Evolutionary conservation across 2,329 filamentous ascomycete species (phyloP).

Genomic region (Aspergillus oerlinghausenensis): DNA sequence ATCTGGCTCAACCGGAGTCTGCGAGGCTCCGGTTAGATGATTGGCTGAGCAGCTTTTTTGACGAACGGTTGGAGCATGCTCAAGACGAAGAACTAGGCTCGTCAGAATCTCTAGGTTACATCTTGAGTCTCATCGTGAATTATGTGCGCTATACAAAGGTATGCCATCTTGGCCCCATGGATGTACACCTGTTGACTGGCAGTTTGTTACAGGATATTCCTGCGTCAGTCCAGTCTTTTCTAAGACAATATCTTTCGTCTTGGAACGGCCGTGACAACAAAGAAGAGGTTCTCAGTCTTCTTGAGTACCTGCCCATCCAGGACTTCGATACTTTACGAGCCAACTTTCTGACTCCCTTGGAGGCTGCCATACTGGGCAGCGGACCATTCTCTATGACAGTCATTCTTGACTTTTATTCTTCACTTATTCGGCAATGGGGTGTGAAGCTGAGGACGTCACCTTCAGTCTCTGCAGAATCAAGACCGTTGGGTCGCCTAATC

Average conservation of each 20-base stretch:
- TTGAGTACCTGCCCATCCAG: conserved; percentile 30
- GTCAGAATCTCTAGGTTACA: conserved; percentile 31
- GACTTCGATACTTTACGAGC: conserved; percentile 31
- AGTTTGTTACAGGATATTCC: conserved; percentile 27
- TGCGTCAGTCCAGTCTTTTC: conserved; percentile 27
- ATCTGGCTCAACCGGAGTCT: conserved; percentile 58
- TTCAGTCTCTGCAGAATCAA: conserved; percentile 23
- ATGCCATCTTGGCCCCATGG: background rate
- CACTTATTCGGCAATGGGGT: conserved; percentile 56
- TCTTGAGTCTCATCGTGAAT: conserved; percentile 28
- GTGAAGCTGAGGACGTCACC: conserved; percentile 28
- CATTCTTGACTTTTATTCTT: conserved; percentile 64
- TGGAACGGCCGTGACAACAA: conserved; percentile 61
- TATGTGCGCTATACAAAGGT: conserved; percentile 39
- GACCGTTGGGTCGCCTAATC: conserved; percentile 40
- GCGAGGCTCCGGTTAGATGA: conserved; percentile 37
- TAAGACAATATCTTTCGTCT: conserved; percentile 49
- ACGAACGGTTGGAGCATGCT: conserved; percentile 32
- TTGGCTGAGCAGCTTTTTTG: conserved; percentile 37
- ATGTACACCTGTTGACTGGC: conserved; percentile 2
- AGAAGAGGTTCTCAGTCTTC: conserved; percentile 35
- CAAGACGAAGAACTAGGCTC: conserved; percentile 45
- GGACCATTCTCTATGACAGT: conserved; percentile 49
- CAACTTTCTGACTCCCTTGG: conserved; percentile 36
- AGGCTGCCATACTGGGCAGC: conserved; percentile 37